phyloP scores from a whole-genome alignment of 805 yeast genomes.

The Saturnispora sanitii region DNA sequence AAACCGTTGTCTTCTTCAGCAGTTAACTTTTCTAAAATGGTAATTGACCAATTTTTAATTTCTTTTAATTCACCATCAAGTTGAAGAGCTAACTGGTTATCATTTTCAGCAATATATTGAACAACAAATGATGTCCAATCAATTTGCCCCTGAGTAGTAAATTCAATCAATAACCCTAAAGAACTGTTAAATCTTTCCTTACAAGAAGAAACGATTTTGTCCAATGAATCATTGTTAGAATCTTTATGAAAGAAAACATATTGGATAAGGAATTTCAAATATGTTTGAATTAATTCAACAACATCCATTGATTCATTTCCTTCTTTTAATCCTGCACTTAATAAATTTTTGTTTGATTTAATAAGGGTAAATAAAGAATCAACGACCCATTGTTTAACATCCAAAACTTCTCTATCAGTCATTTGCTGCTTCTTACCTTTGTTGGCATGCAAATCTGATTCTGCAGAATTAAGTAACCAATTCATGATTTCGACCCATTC shows the following conservation, averaged over 20 bases:
- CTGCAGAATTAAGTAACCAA: conserved; percentile 10
- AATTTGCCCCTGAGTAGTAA: background rate
- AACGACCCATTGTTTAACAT: conserved; percentile 9
- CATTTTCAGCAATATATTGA: conserved; percentile 34
- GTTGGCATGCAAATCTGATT: conserved; percentile 3
- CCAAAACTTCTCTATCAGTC: conserved; percentile 7
- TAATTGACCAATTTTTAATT: conserved; percentile 26
- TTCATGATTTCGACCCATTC: conserved; percentile 9
- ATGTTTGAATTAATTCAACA: conserved; percentile 8
- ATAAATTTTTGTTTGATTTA: conserved; percentile 11
- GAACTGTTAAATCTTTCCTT: conserved; percentile 61
- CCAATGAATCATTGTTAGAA: conserved; percentile 12
- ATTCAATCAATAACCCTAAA: conserved; percentile 32
- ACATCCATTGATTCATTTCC: conserved; percentile 2
- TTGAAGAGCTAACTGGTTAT: conserved; percentile 10
- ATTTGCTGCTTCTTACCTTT: conserved; percentile 7
- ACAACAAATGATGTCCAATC: conserved; percentile 15
- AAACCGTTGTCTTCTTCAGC: conserved; percentile 23
- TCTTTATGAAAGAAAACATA: conserved; percentile 15
- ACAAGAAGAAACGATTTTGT: conserved; percentile 20
- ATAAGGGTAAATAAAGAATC: conserved; percentile 10
- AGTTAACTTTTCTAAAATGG: conserved; percentile 22
- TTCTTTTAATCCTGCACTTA: conserved; percentile 1
- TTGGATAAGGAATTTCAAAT: conserved; percentile 20
- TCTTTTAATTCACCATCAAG: conserved; percentile 41